Conservation (phyloP, 2,329 filamentous ascomycete genomes). For the Reticulascus tulasneorum region DNA sequence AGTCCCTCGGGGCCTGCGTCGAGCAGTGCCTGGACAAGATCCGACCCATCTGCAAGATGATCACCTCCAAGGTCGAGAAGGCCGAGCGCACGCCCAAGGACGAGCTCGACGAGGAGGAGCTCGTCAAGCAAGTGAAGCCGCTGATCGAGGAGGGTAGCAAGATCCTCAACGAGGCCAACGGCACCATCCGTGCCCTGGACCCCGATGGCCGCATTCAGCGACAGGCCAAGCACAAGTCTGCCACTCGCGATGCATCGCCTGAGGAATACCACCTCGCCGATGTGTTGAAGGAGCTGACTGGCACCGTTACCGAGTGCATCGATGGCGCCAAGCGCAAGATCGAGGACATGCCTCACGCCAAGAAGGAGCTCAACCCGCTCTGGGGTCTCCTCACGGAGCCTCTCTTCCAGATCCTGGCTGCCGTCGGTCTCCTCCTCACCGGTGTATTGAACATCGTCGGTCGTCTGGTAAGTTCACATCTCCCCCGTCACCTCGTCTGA, state of each 20-base stretch:
- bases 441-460: slow-evolving; percentile 85
- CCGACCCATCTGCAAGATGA: slow-evolving; percentile 80
- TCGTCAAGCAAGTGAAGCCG: slow-evolving; percentile 82
- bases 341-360: slow-evolving; percentile 86
- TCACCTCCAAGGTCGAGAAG: slow-evolving; percentile 76
- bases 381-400: slow-evolving; percentile 82
- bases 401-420: slow-evolving; percentile 86
- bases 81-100: slow-evolving; percentile 79
- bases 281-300: slow-evolving; percentile 78
- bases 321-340: slow-evolving; percentile 87
- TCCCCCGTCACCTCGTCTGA: not conserved
- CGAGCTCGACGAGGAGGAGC: slow-evolving; percentile 83
- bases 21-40: slow-evolving; percentile 79
- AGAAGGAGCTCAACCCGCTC: slow-evolving; percentile 90
- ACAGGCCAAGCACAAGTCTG: slow-evolving; percentile 78
- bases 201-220: slow-evolving; percentile 82
- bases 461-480: slow-evolving; percentile 49
- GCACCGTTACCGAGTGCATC: slow-evolving; percentile 75
- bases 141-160: slow-evolving; percentile 81
- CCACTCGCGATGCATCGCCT: slow-evolving; percentile 69
- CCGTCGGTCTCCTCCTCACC: slow-evolving; percentile 75
- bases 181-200: slow-evolving; percentile 80
- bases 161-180: slow-evolving; percentile 83
- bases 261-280: slow-evolving; percentile 86
- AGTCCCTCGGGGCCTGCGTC: slow-evolving; percentile 69